These are phyloP conservation scores for Magnaporthales sp. DNA, from an alignment of 2,329 filamentous ascomycete species.

Conservation along the genomic window DNA sequence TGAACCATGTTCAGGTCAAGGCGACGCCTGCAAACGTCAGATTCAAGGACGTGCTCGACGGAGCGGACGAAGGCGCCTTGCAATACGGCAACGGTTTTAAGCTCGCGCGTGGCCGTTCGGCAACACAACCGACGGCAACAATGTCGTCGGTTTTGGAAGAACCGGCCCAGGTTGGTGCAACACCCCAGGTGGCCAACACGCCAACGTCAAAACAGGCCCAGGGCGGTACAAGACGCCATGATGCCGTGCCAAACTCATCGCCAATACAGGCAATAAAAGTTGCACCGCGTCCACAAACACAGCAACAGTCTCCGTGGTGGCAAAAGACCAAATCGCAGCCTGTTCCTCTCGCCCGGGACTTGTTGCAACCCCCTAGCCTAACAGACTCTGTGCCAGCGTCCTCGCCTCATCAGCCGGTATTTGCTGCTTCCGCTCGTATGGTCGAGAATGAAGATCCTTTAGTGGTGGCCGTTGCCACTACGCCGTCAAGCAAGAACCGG, in stretches of 20 bases:
- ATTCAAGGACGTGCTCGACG: constrained; percentile 40
- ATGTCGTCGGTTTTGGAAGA: not conserved
- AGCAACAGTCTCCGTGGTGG: not conserved
- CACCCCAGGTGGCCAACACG: constrained; percentile 12
- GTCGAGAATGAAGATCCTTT: not conserved
- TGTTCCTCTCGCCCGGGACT: not conserved
- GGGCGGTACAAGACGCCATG: constrained; percentile 5
- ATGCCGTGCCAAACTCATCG: constrained; percentile 10
- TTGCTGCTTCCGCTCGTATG: not conserved
- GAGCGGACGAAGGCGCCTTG: constrained; percentile 12
- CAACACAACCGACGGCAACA: not conserved
- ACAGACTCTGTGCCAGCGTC: constrained; percentile 11
- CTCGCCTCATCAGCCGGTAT: constrained; percentile 9
- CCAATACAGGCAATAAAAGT: constrained; percentile 11
- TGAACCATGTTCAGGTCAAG: constrained; percentile 40
- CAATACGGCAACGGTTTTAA: constrained; percentile 6
- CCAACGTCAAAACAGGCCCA: constrained; percentile 13
- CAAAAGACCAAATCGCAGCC: not conserved
- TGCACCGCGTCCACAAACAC: constrained; percentile 1
- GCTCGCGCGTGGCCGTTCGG: not conserved
- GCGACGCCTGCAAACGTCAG: constrained; percentile 48
- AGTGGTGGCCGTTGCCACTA: not conserved
- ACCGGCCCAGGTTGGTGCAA: not conserved
- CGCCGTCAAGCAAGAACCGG: not conserved
- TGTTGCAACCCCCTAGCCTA: not conserved